These are phyloP conservation scores for Hypoxylon sp. DNA, from an alignment of 2,329 filamentous ascomycete species.

Conservation along the genomic window DNA sequence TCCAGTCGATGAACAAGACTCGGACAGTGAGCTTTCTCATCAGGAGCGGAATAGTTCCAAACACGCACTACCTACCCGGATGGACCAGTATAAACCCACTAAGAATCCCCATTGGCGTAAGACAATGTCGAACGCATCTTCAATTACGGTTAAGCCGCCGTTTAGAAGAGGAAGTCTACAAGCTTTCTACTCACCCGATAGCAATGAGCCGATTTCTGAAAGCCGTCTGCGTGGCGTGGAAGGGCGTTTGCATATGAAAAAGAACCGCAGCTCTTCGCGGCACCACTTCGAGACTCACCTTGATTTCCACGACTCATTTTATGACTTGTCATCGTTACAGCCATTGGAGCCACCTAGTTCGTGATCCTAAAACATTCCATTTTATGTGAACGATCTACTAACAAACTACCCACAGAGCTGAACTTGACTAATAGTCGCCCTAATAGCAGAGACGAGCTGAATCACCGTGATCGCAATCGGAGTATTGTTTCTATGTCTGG, in stretches of 20 bases:
- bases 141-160: constrained; percentile 33
- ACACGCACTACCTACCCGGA: constrained; percentile 32
- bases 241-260: constrained; percentile 29
- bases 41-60: constrained; percentile 39
- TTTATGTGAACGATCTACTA: constrained; percentile 28
- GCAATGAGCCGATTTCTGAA: constrained; percentile 33
- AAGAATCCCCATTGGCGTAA: constrained; percentile 40
- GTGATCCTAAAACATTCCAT: constrained; percentile 29
- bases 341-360: constrained; percentile 45
- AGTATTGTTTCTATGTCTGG: constrained; percentile 48
- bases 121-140: constrained; percentile 42
- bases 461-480: constrained; percentile 44
- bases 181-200: constrained; percentile 34
- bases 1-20: constrained; percentile 13
- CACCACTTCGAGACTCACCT: constrained; percentile 44
- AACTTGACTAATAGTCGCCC: constrained; percentile 28
- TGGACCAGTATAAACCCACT: constrained; percentile 26
- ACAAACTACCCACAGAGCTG: constrained; percentile 39
- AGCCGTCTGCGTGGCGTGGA: constrained; percentile 35
- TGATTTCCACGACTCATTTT: constrained; percentile 43
- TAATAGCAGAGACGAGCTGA: constrained; percentile 31
- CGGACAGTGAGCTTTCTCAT: constrained; percentile 20
- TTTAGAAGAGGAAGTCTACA: constrained; percentile 46
- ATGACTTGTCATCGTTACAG: constrained; percentile 41
- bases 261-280: constrained; percentile 38